phyloP scores from a whole-genome alignment of 306 rosid genomes.

The Trifolium pratense region DNA sequence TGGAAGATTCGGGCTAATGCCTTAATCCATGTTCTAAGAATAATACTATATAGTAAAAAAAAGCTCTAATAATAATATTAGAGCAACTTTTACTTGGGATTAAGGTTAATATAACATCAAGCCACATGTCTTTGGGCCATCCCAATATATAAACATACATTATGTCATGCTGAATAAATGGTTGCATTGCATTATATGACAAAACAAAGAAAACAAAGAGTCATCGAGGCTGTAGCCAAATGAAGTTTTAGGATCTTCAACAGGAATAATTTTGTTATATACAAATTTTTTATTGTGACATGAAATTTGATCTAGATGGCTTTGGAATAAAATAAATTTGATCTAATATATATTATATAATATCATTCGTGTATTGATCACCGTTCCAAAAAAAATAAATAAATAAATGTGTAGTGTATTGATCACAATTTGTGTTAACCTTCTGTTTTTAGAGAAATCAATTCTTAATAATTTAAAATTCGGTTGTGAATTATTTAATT shows the following conservation, averaged over 20 bases:
- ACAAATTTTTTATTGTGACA: neutral
- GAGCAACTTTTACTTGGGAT: neutral
- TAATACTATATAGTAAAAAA: no score
- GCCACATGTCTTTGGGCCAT: neutral
- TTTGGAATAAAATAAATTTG: no score
- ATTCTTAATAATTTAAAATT: neutral
- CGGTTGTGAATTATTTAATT: no score
- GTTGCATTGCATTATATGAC: neutral
- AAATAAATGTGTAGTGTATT: no score
- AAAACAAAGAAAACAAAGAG: neutral
- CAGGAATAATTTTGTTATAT: neutral
- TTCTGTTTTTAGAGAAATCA: no score
- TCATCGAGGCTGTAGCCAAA: neutral
- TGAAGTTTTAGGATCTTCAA: neutral
- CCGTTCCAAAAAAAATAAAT: no score
- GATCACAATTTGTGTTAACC: no score
- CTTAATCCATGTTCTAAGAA: neutral
- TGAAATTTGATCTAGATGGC: neutral
- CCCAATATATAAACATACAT: neutral
- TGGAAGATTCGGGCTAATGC: neutral
- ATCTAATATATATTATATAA: no score
- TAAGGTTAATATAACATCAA: neutral
- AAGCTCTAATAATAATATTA: neutral
- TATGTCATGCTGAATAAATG: constrained; percentile 4
- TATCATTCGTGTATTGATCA: neutral